phyloP scores from a whole-genome alignment of 2,329 filamentous ascomycete species.

The Botrytis byssoidea region DNA sequence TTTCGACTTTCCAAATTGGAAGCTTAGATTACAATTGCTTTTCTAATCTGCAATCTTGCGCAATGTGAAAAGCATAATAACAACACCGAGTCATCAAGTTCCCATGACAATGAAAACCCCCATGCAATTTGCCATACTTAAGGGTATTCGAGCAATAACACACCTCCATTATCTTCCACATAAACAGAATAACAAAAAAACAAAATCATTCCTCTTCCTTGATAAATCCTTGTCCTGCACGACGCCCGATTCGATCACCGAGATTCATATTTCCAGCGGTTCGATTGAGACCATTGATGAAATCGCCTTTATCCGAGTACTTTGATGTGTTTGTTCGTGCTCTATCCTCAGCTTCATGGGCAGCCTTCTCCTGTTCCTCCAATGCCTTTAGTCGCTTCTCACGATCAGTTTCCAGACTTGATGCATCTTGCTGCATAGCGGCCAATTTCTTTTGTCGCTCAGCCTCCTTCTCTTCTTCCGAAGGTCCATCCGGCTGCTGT shows the following conservation, averaged over 20 bases:
- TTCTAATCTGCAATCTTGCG: conserved; percentile 4
- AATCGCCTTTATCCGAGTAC: conserved; percentile 62
- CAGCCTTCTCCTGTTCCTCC: conserved; percentile 61
- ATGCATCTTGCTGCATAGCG: conserved; percentile 71
- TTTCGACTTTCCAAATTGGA: not conserved
- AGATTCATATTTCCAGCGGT: conserved; percentile 54
- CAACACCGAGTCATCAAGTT: not conserved
- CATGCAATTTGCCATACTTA: not conserved
- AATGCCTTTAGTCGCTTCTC: conserved; percentile 65
- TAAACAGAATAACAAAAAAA: conserved; percentile 8
- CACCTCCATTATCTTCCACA: conserved; percentile 4
- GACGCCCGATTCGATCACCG: conserved; percentile 52
- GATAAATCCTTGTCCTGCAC: conserved; percentile 45
- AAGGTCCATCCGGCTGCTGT: conserved; percentile 6
- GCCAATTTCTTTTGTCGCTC: conserved; percentile 67
- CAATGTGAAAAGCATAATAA: not conserved
- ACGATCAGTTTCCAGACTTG: conserved; percentile 68
- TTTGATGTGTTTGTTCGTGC: conserved; percentile 58
- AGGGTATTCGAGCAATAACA: not conserved
- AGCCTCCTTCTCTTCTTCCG: conserved; percentile 45
- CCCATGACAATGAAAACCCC: not conserved
- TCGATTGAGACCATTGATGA: conserved; percentile 62
- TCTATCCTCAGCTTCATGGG: conserved; percentile 65
- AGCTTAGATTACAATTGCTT: not conserved
- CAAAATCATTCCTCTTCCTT: conserved; percentile 43